Evolutionary conservation across 2,329 filamentous ascomycete genomes (phyloP), one percentile per base, ranked within the genome.

Genomic region (Zarea fungicola): DNA sequence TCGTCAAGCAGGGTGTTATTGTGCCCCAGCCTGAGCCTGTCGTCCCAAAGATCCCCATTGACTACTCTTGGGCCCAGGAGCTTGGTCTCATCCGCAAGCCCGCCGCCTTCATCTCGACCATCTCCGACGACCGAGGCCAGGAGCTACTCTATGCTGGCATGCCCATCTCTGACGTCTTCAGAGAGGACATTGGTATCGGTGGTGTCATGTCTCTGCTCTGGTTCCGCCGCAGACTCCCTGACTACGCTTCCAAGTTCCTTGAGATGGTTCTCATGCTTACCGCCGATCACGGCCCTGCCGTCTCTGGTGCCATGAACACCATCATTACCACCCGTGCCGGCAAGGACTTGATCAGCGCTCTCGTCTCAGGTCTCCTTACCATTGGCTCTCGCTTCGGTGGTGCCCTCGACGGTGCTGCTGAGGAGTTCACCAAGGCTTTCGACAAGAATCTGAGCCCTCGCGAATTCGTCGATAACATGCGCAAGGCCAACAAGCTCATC

Each of bases 231-330:
- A 88, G 93, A 67, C 87, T 99, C 55, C 93, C 93, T 56, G 78
- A 86, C 66, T 97, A 96, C 70, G 93, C 93, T 65, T 95, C 89
- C 81, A 95, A 95, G 77, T 99, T 99, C 81, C 77, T 99, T 61
- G 93, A 99, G 81, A 99, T 99, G 93, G 93, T 99, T 58, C 92
- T 99, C 71, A 99, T 99, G 93, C 84, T 99, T 66, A 99, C 93
- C 66, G 93, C 93, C 62, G 93, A 99, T 68, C 93, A 99, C 84
- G 93, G 93, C 74, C 93, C 93, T 48, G 93, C 93, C 62, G 93
- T 99, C 62, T 99, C 93, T 62, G 93, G 93, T 81, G 93, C 93
- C 71, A 99, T 99, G 93, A 99, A 99, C 85, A 99, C 93, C 69
- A 99, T 99, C 71, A 97, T 99, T 70, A 99, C 93, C 55, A 99